These are phyloP conservation scores for Hibiscus syriacus DNA, from an alignment of 345 rosid species.

Conservation along the genomic window DNA sequence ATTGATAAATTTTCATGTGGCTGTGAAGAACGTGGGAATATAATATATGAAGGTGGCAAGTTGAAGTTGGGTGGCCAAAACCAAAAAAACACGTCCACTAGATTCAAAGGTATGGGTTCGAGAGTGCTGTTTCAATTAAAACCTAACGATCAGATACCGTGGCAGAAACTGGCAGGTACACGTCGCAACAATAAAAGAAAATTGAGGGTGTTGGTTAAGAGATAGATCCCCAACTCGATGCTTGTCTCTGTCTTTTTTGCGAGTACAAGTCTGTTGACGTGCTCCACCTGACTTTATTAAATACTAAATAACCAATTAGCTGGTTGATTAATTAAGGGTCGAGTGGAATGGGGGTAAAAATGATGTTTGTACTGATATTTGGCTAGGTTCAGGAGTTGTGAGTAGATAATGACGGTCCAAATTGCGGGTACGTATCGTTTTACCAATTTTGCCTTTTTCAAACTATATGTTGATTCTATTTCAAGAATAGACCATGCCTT, in stretches of 20 bases:
- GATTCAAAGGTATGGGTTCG: background rate
- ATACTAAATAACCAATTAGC: background rate
- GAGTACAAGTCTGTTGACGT: conserved; percentile 36
- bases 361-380: background rate
- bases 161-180: conserved; percentile 28
- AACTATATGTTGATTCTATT: background rate
- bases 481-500: background rate
- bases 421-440: background rate
- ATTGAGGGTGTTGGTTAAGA: conserved; percentile 16
- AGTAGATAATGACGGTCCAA: background rate
- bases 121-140: conserved; percentile 1
- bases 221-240: conserved; percentile 7
- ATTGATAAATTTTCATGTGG: no score
- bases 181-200: conserved; percentile 17
- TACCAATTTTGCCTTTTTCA: background rate
- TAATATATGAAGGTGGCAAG: conserved; percentile 2
- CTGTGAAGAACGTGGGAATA: background rate
- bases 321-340: background rate
- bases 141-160: conserved; percentile 12
- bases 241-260: conserved; percentile 15
- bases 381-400: background rate
- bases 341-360: background rate
- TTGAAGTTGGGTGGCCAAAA: background rate
- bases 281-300: conserved; percentile 34
- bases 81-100: no score